Evolutionary conservation across 192 early-diverging fungal genomes (phyloP).

Genomic region (Mycoemilia scoparia): DNA sequence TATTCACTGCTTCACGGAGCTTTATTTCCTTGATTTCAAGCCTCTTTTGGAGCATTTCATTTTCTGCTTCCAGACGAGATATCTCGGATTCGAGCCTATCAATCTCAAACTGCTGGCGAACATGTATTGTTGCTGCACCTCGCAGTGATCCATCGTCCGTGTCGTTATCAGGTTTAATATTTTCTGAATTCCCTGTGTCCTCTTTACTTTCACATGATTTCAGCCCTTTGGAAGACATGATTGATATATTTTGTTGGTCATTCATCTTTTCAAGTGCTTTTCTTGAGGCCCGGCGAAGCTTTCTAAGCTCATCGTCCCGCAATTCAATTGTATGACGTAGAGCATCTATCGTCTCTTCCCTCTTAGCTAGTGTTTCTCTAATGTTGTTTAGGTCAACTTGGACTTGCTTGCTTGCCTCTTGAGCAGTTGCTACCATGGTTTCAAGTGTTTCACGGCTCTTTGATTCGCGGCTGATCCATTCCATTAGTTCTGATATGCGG

Average conservation of each 20-base stretch:
- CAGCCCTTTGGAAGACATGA: no score
- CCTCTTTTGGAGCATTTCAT: constrained; percentile 17
- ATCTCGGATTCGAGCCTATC: constrained; percentile 25
- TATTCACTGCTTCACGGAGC: background rate
- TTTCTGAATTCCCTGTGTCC: no score
- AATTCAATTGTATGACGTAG: constrained; percentile 13
- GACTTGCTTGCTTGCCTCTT: constrained; percentile 28
- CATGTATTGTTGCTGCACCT: constrained; percentile 25
- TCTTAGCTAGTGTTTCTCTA: constrained; percentile 6
- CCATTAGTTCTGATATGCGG: constrained; percentile 23
- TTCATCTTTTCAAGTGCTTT: constrained; percentile 26
- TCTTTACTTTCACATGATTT: no score
- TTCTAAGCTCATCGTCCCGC: constrained; percentile 26
- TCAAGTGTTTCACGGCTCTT: constrained; percentile 30
- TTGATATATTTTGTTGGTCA: constrained; percentile 10
- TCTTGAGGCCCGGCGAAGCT: constrained; percentile 26
- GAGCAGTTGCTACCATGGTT: constrained; percentile 27
- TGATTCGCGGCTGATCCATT: constrained; percentile 30
- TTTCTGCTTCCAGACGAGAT: constrained; percentile 22
- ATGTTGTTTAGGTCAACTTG: constrained; percentile 13
- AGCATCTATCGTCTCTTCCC: constrained; percentile 9
- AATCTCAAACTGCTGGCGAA: constrained; percentile 26
- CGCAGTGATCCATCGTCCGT: constrained; percentile 18
- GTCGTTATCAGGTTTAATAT: no score
- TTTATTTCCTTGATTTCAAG: constrained; percentile 9